A percentile compares a stretch with the other conserved stretches of the same genome.
phyloP scores from a whole-genome alignment of 805 yeast species.

The Barnettozyma wickerhamii region DNA sequence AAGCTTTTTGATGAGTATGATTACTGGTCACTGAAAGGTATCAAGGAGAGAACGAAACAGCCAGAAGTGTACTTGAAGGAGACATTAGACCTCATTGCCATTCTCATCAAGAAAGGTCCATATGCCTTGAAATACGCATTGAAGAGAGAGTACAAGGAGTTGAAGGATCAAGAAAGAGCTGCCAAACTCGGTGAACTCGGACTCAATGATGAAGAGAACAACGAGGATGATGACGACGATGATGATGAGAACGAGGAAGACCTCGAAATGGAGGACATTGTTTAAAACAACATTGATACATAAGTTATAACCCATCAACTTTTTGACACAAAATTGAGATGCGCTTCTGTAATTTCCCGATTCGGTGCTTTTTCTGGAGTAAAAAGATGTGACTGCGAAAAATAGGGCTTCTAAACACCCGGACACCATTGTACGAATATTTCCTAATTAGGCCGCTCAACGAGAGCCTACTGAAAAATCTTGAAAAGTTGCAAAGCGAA shows the following conservation, averaged over 20 bases:
- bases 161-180: conserved; percentile 72
- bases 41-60: conserved; percentile 90
- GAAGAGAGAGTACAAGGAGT: conserved; percentile 82
- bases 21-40: conserved; percentile 93
- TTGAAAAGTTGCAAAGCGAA: conserved; percentile 17
- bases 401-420: conserved; percentile 5
- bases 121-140: conserved; percentile 88
- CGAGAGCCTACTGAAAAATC: conserved; percentile 1
- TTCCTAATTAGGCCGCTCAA: not conserved
- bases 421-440: conserved; percentile 8
- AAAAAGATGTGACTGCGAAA: conserved; percentile 12
- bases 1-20: conserved; percentile 90
- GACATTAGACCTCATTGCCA: conserved; percentile 84
- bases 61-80: conserved; percentile 93
- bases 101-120: conserved; percentile 89
- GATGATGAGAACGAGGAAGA: conserved; percentile 69
- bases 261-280: conserved; percentile 72
- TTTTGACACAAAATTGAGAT: not conserved
- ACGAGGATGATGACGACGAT: conserved; percentile 36
- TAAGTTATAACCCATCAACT: not conserved
- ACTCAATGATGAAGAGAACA: conserved; percentile 20
- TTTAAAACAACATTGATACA: conserved; percentile 31
- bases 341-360: not conserved
- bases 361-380: not conserved
- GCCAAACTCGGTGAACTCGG: conserved; percentile 54